A percentile compares a stretch with the other conserved stretches of the same genome.
phyloP scores from a whole-genome alignment of 116 monocot genomes.

The Cymodocea nodosa region DNA sequence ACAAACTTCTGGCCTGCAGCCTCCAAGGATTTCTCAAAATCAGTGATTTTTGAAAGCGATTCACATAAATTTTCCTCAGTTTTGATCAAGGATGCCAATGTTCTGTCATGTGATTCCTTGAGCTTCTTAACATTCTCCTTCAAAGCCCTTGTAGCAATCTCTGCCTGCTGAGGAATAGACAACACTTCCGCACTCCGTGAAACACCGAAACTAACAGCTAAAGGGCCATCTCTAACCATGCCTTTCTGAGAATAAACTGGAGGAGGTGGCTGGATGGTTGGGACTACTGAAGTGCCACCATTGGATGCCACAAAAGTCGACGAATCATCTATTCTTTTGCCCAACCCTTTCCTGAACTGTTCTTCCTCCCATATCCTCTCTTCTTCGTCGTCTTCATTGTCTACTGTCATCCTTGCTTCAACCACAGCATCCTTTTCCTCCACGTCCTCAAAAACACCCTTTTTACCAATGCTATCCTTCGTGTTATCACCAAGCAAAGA shows the following conservation, averaged over 20 bases:
- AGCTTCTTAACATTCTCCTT: conserved; percentile 52
- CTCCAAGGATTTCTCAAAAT: conserved; percentile 63
- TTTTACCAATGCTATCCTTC: conserved; percentile 23
- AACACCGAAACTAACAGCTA: conserved; percentile 15
- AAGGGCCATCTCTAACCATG: conserved; percentile 2
- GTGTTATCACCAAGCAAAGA: conserved; percentile 44
- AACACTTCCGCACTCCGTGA: conserved; percentile 46
- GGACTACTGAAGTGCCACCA: neutral
- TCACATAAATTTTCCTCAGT: conserved; percentile 60
- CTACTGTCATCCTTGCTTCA: conserved; percentile 26
- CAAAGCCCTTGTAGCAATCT: conserved; percentile 42
- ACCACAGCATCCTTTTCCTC: conserved; percentile 34
- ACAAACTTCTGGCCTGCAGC: conserved; percentile 62
- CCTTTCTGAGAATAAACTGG: conserved; percentile 8
- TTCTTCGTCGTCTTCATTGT: conserved; percentile 8
- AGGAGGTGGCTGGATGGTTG: conserved; percentile 12
- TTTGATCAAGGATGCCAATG: conserved; percentile 38
- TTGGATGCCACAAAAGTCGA: conserved; percentile 11
- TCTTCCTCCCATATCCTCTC: conserved; percentile 31
- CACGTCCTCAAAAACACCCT: conserved; percentile 53
- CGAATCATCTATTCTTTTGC: conserved; percentile 44
- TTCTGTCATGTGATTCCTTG: conserved; percentile 56
- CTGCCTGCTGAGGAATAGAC: conserved; percentile 81
- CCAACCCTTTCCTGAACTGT: conserved; percentile 24
- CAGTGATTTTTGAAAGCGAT: conserved; percentile 52